These are phyloP conservation scores for Royoungia palumana DNA, from an alignment of 768 basidiomycete genomes.

Conservation along the genomic window DNA sequence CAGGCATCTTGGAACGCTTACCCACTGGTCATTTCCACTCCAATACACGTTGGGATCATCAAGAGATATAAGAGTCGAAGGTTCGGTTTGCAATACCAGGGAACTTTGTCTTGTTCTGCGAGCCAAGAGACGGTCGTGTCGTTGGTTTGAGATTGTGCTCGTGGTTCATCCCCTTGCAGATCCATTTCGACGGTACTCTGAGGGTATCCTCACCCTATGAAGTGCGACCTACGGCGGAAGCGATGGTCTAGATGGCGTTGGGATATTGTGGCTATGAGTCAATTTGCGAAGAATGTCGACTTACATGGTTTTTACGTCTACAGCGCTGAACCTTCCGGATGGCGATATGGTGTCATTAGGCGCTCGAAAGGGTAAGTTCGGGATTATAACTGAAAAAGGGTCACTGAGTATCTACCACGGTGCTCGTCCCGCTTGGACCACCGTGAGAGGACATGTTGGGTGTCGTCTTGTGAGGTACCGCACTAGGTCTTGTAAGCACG, in stretches of 20 bases:
- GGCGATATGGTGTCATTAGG: not conserved
- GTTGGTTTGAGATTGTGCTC: conserved; percentile 1
- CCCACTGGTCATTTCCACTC: conserved; percentile 22
- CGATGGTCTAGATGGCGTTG: too few species aligned
- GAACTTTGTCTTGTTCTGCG: conserved; percentile 43
- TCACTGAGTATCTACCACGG: too few species aligned
- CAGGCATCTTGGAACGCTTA: not conserved
- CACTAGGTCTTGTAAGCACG: too few species aligned
- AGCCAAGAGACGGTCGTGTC: conserved; percentile 18
- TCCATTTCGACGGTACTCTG: conserved; percentile 3
- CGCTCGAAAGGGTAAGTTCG: not conserved
- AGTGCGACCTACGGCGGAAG: too few species aligned
- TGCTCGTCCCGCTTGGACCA: too few species aligned
- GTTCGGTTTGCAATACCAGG: conserved; percentile 64
- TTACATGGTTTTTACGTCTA: not conserved
- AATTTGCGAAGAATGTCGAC: not conserved
- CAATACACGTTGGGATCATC: conserved; percentile 42
- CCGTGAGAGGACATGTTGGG: too few species aligned
- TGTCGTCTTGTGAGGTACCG: too few species aligned
- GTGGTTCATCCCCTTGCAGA: not conserved
- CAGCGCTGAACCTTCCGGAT: not conserved
- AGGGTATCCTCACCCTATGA: too few species aligned
- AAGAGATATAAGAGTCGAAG: conserved; percentile 52
- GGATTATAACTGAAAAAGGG: too few species aligned
- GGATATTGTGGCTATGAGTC: too few species aligned